Conservation (phyloP, 2,329 filamentous ascomycete genomes). For the Coniochaeta pulveracea region DNA sequence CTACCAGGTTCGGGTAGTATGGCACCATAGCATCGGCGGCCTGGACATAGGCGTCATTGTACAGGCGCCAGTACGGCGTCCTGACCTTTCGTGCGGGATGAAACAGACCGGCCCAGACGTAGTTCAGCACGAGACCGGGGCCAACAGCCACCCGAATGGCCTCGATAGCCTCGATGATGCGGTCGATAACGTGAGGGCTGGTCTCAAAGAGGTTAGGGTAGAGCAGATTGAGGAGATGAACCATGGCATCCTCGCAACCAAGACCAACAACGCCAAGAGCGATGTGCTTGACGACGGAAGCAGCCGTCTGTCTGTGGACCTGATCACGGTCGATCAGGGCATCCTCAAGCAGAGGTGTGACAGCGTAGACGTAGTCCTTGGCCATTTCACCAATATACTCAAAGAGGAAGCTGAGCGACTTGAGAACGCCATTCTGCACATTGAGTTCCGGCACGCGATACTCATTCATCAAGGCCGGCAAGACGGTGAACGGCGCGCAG, state of each 20-base stretch:
- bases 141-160: slow-evolving; percentile 90
- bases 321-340: slow-evolving; percentile 96
- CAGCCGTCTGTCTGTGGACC: slow-evolving; percentile 93
- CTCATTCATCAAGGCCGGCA: slow-evolving; percentile 99
- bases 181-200: slow-evolving; percentile 94
- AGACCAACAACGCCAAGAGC: slow-evolving; percentile 94
- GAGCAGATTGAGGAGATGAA: slow-evolving; percentile 90
- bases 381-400: slow-evolving; percentile 99
- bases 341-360: slow-evolving; percentile 90
- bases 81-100: slow-evolving; percentile 93
- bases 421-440: slow-evolving; percentile 96
- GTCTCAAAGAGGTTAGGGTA: slow-evolving; percentile 98
- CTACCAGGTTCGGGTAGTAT: slow-evolving; percentile 81
- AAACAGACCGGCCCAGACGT: slow-evolving; percentile 95
- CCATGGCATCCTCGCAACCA: slow-evolving; percentile 96
- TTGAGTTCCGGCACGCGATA: slow-evolving; percentile 97
- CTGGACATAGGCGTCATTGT: slow-evolving; percentile 95
- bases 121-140: slow-evolving; percentile 89
- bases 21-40: slow-evolving; percentile 90
- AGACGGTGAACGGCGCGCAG: slow-evolving; percentile 93
- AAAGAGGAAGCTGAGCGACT: slow-evolving; percentile 92
- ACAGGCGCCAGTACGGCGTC: slow-evolving; percentile 89
- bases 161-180: slow-evolving; percentile 95
- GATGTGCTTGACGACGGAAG: slow-evolving; percentile 94
- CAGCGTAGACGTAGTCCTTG: slow-evolving; percentile 98